Evolutionary conservation across 1,284 basidiomycete species (phyloP), one percentile per base, ranked within the genome.

Genomic region (Puccinia horiana): DNA sequence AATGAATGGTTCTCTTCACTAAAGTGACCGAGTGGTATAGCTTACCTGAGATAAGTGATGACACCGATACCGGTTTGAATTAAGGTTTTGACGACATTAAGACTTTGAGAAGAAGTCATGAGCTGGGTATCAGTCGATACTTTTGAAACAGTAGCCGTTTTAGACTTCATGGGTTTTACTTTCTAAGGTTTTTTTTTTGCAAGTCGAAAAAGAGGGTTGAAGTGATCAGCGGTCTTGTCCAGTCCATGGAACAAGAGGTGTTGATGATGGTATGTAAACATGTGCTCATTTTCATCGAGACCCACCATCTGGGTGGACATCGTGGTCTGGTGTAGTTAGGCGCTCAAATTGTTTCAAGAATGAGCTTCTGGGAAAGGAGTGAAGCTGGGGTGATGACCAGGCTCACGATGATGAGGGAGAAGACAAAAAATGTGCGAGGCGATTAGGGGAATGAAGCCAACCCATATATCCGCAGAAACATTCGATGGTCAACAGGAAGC

Each of bases 21-120:
- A n/a, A n/a, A 37, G 18, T 58, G 20, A 58, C 35, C 18, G 18
- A 67, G 18, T 44, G 2, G 8, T 11, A 20, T 16, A n/a, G n/a
- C 65, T 70, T 61, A 81, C 79, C 79, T 73, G 26, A 81, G 70
- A 81, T 81, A 81, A n/a, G 79, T 81, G 54, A 81, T 81, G 0
- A 81, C 79, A 40, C 79, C 79, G 16, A 81, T 81, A n/a, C 79
- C 79, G 20, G 79, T 81, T 52, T 81, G 79, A 37, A 81, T 70
- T 35, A 81, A 40, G 0, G 79, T 81, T 42, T 65, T 42, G 29
- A 81, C 79, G n/a, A 81, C 67, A 47, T 54, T 65, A 16, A 81
- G 47, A 52, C 79, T 81, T 74, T 81, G 79, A 65, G 70, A 35
- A 65, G 79, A 73, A 16, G 73, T 75, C 47, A 81, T 72, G n/a